These are phyloP conservation scores for Verticillium tricorpus DNA, from an alignment of 2,329 filamentous ascomycete genomes.

Conservation along the genomic window DNA sequence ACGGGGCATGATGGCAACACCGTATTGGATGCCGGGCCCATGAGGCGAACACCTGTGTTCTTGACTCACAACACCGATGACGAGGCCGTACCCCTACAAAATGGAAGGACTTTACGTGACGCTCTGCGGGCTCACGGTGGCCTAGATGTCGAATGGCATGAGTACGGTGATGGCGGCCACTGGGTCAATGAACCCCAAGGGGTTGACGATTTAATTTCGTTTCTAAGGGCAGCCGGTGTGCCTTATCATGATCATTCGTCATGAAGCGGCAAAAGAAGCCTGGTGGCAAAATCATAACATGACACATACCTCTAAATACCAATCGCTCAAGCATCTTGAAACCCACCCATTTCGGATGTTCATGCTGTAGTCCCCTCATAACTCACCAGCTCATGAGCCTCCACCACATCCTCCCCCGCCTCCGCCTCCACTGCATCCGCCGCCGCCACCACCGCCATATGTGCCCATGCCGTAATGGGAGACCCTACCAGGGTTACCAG, in stretches of 20 bases:
- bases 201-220: constrained; percentile 16
- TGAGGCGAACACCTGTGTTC: constrained; percentile 16
- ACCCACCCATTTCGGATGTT: too few relatives aligned
- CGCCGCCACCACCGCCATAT: constrained; percentile 14
- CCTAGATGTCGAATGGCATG: constrained; percentile 18
- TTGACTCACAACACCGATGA: constrained; percentile 23
- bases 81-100: constrained; percentile 18
- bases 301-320: too few relatives aligned
- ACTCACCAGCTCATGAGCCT: neutral
- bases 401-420: constrained; percentile 11
- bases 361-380: too few relatives aligned
- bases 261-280: too few relatives aligned
- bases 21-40: neutral
- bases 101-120: constrained; percentile 18
- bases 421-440: constrained; percentile 13
- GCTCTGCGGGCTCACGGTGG: constrained; percentile 7
- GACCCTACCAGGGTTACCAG: neutral
- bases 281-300: too few relatives aligned
- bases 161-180: constrained; percentile 22
- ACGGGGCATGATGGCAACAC: neutral
- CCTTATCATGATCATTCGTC: neutral
- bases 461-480: constrained; percentile 4
- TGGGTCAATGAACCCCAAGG: constrained; percentile 22
- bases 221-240: constrained; percentile 7
- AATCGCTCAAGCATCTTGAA: too few relatives aligned